A percentile compares a stretch with the other conserved stretches of the same genome.
These are phyloP conservation scores for Cladosporium colombiae DNA, from an alignment of 2,329 filamentous ascomycete genomes.

Conservation along the genomic window DNA sequence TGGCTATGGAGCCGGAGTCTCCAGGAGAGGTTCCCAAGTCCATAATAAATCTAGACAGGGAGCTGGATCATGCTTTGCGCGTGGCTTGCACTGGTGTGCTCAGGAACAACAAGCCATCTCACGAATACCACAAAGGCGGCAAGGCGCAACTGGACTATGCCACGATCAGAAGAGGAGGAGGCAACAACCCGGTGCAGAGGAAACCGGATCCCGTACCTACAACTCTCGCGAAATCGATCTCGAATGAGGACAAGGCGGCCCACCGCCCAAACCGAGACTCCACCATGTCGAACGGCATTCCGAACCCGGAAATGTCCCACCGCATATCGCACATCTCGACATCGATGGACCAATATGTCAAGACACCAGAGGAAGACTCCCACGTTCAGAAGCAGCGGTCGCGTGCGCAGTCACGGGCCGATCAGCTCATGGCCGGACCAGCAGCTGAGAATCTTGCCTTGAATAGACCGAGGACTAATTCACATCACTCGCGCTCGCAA, in stretches of 20 bases:
- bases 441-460: conserved; percentile 18
- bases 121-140: conserved; percentile 29
- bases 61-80: conserved; percentile 48
- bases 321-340: conserved; percentile 3
- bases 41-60: conserved; percentile 44
- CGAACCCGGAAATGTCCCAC: not conserved
- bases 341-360: conserved; percentile 21
- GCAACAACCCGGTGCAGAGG: conserved; percentile 18
- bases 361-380: conserved; percentile 23
- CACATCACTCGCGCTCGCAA: conserved; percentile 26
- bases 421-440: conserved; percentile 31
- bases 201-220: not conserved
- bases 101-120: conserved; percentile 39
- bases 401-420: conserved; percentile 30
- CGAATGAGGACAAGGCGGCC: conserved; percentile 4
- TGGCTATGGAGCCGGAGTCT: conserved; percentile 33
- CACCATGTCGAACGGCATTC: not conserved
- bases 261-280: conserved; percentile 4
- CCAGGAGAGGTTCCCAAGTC: conserved; percentile 46
- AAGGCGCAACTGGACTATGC: conserved; percentile 39
- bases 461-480: conserved; percentile 28
- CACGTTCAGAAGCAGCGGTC: conserved; percentile 17
- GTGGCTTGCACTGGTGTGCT: conserved; percentile 49
- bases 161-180: conserved; percentile 30
- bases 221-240: not conserved